A percentile compares a stretch with the other conserved stretches of the same genome.
Evolutionary conservation across 2,329 filamentous ascomycete genomes (phyloP).

Genomic region (Botrytis elliptica): DNA sequence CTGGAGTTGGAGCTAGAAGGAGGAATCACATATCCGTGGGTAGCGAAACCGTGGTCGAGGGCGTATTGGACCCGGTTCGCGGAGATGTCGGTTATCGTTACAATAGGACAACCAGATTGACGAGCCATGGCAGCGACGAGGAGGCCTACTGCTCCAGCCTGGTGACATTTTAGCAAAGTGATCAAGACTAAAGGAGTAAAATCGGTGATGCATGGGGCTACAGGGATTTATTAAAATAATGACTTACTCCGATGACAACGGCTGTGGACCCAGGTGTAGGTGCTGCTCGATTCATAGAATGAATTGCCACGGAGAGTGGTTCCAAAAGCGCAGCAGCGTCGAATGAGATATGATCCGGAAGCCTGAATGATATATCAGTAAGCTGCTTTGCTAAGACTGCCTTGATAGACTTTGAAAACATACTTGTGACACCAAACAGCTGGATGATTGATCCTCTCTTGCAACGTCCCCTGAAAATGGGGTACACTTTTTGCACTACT

Average conservation of each 20-base stretch:
- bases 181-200: too few relatives aligned
- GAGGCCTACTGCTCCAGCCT: constrained; percentile 58
- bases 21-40: constrained; percentile 56
- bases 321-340: constrained; percentile 61
- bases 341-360: constrained; percentile 59
- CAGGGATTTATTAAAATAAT: not conserved
- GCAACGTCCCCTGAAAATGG: constrained; percentile 62
- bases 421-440: constrained; percentile 63
- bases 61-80: constrained; percentile 60
- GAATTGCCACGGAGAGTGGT: constrained; percentile 61
- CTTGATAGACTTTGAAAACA: constrained; percentile 29
- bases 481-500: constrained; percentile 63
- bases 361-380: constrained; percentile 40
- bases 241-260: constrained; percentile 56
- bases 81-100: constrained; percentile 62
- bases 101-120: constrained; percentile 56
- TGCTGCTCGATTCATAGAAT: constrained; percentile 56
- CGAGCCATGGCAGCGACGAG: constrained; percentile 62
- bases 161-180: not conserved
- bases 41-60: constrained; percentile 57
- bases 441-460: constrained; percentile 62
- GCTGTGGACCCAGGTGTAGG: constrained; percentile 54
- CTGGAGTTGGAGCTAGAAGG: constrained; percentile 50
- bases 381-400: not conserved
- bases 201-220: not conserved